These are phyloP conservation scores for Rhizophagus prolifer DNA, from an alignment of 192 early-diverging fungal species.

Conservation along the genomic window DNA sequence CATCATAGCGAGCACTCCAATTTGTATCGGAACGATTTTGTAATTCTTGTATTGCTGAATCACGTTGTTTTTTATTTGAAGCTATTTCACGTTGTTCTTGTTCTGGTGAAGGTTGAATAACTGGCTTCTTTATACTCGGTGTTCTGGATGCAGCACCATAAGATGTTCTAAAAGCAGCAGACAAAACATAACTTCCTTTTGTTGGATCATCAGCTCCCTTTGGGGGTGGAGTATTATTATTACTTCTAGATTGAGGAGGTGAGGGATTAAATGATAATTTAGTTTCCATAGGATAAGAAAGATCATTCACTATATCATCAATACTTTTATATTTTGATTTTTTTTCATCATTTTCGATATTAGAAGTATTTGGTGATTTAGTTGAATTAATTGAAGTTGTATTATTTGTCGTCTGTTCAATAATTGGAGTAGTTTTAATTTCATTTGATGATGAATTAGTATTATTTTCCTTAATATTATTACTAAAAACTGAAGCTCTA, in stretches of 20 bases:
- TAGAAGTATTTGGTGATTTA: background rate
- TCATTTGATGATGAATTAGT: background rate
- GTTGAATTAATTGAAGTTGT: background rate
- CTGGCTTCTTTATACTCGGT: background rate
- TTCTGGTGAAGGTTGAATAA: background rate
- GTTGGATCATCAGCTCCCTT: background rate
- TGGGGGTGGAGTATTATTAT: background rate
- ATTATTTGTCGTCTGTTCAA: background rate
- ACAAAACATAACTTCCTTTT: slow-evolving; percentile 21
- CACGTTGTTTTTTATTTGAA: background rate
- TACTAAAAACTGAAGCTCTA: background rate
- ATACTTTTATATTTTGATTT: background rate
- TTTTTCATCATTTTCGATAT: background rate
- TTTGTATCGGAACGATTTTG: background rate
- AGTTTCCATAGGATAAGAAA: slow-evolving; percentile 24
- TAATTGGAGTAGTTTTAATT: background rate
- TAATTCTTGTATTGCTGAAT: slow-evolving; percentile 1
- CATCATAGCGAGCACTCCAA: background rate
- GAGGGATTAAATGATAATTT: slow-evolving; percentile 14
- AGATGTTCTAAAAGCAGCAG: slow-evolving; percentile 12
- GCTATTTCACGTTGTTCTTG: background rate
- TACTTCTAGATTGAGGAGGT: background rate
- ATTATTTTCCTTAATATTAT: background rate
- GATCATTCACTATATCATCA: slow-evolving; percentile 28
- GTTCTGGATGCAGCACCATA: background rate